Evolutionary conservation across 768 basidiomycete species (phyloP).

Genomic region (Crucibulum laeve): DNA sequence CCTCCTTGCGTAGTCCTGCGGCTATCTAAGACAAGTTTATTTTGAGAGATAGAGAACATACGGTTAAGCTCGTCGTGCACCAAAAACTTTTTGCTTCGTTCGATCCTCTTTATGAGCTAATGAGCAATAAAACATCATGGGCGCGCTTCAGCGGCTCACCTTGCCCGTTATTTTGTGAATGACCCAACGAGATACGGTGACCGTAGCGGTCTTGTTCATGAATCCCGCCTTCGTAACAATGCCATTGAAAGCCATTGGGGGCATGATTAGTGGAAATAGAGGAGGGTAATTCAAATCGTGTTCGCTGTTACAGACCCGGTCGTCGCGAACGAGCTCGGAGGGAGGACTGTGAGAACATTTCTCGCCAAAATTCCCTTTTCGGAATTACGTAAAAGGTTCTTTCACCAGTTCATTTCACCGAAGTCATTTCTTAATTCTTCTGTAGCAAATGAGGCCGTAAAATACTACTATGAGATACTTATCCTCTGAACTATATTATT

Average conservation of each 20-base stretch:
- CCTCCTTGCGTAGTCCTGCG: constrained; percentile 60
- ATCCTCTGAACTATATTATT: constrained; percentile 8
- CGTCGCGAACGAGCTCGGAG: no score
- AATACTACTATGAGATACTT: no score
- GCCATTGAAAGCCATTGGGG: constrained; percentile 73
- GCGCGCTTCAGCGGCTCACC: constrained; percentile 33
- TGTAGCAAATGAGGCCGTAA: no score
- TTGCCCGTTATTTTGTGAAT: constrained; percentile 75
- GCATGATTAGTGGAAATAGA: constrained; percentile 40
- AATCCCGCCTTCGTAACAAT: constrained; percentile 75
- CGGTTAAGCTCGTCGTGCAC: constrained; percentile 72
- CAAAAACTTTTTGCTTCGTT: constrained; percentile 73
- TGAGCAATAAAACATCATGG: neutral
- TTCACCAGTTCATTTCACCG: no score
- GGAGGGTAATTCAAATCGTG: neutral
- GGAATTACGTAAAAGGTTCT: neutral
- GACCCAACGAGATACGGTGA: constrained; percentile 72
- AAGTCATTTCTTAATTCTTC: no score
- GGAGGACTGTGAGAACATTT: neutral
- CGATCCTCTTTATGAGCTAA: constrained; percentile 51
- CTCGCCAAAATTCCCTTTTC: neutral
- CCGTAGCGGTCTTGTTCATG: constrained; percentile 84
- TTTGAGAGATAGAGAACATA: constrained; percentile 28
- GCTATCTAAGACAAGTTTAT: constrained; percentile 5
- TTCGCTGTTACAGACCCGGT: no score